Evolutionary conservation across 2,329 filamentous ascomycete species (phyloP), one percentile per base, ranked within the genome.

Genomic region (Chaetomium sp.): DNA sequence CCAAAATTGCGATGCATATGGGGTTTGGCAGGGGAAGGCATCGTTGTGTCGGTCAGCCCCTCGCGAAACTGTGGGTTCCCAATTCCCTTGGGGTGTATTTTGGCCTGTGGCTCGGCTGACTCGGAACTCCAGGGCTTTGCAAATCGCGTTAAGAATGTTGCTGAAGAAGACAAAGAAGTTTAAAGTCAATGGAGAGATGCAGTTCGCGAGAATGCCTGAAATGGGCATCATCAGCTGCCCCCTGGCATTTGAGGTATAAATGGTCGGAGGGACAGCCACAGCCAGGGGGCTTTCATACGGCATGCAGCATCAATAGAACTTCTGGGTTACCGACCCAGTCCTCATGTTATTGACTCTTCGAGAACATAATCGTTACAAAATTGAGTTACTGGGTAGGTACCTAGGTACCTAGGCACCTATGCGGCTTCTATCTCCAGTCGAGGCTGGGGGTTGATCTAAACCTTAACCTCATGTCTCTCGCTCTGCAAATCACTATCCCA

Each of bases 141-240:
- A 60, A 13, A 42, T 53, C 5, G 47, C 57, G 8, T 45, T 60
- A 16, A 21, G 31, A 49, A 53, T 47, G n/a, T 42, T 60, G 45
- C 27, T 60, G 16, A n/a, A 29, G 21, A 53, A 54, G 5, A 60
- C 58, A 10, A 60, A 13, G 7, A 45, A 21, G 16, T 60, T 60
- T 12, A 21, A 60, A 3, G 58, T 60, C 33, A 54, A 60, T 25
- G 58, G 49, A 16, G 49, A 53, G 49, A n/a, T 60, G 49, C 49
- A 60, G 23, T 57, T 23, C 31, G 29, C 53, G 9, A 51, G 42
- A 31, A 57, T 60, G 58, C 58, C 58, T 21, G 58, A 60, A n/a
- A 60, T 60, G 58, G 58, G 58, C 16, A 60, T 60, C 42, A 60
- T 60, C 12, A 60, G 58, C 12, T 60, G 58, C 21, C 58, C 58